Percentiles rank a stretch among this genome's conserved stretches.
Evolutionary conservation across 441 rosid genomes (phyloP).

Genomic region (Hypseocharis bilobata): DNA sequence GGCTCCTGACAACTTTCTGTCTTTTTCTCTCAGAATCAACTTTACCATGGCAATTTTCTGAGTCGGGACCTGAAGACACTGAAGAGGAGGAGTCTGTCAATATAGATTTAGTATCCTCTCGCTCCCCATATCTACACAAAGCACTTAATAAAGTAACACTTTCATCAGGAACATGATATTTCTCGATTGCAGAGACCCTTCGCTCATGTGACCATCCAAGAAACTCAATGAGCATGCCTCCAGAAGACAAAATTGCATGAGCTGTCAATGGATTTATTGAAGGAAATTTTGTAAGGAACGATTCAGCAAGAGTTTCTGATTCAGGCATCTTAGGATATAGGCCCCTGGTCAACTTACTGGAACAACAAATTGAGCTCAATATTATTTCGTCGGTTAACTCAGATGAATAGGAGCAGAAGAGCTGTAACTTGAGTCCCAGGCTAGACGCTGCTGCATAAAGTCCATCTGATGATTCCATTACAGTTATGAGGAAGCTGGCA

Average conservation of each 20-base stretch:
- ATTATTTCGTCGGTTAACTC: constrained; percentile 67
- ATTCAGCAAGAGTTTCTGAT: constrained; percentile 84
- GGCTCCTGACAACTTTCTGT: constrained; percentile 26
- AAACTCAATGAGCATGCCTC: constrained; percentile 49
- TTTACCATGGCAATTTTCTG: constrained; percentile 40
- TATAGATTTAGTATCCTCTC: constrained; percentile 84
- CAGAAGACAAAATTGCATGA: constrained; percentile 66
- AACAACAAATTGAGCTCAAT: constrained; percentile 47
- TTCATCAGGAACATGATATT: constrained; percentile 62
- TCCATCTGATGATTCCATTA: constrained; percentile 64
- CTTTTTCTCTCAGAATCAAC: constrained; percentile 40
- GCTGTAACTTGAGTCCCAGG: constrained; percentile 78
- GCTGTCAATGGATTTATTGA: constrained; percentile 84
- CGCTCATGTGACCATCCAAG: constrained; percentile 52
- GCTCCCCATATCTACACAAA: constrained; percentile 68
- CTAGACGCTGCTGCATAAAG: constrained; percentile 90
- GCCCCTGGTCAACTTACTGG: constrained; percentile 34
- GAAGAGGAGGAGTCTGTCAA: constrained; percentile 91
- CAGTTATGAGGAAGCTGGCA: constrained; percentile 43
- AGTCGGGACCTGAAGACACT: constrained; percentile 68
- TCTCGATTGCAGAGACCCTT: constrained; percentile 46
- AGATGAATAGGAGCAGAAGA: constrained; percentile 69
- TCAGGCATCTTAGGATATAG: constrained; percentile 63
- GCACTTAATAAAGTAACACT: constrained; percentile 60
- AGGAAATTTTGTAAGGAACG: constrained; percentile 84